Conservation (phyloP, 345 rosid species). For the Brassica rapa region DNA sequence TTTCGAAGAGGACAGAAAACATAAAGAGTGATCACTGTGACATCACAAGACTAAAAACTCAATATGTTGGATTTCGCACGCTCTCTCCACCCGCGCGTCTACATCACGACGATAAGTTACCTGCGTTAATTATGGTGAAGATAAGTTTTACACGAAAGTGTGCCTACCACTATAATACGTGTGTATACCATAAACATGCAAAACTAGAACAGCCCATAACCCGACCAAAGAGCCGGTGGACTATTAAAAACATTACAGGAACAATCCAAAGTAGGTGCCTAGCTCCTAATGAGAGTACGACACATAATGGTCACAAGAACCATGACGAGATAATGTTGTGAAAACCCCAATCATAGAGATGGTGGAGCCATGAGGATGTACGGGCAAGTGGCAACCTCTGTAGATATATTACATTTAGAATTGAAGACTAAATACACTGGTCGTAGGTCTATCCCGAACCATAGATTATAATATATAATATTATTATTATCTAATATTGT, state of each 20-base stretch:
- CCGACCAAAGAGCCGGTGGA: constrained; percentile 41
- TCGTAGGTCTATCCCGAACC: constrained; percentile 41
- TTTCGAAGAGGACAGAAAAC: constrained; percentile 27
- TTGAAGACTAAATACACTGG: constrained; percentile 29
- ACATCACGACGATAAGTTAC: not conserved
- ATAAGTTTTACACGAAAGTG: constrained; percentile 10
- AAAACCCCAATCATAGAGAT: constrained; percentile 38
- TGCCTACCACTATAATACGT: constrained; percentile 38
- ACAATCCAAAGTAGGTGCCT: constrained; percentile 28
- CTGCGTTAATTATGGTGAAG: too few species aligned
- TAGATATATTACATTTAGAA: constrained; percentile 26
- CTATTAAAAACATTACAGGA: constrained; percentile 30
- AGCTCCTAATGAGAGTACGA: not conserved
- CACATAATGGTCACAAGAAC: constrained; percentile 31
- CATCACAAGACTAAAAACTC: constrained; percentile 12
- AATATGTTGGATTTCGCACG: not conserved
- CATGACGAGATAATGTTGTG: constrained; percentile 26
- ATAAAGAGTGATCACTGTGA: constrained; percentile 30
- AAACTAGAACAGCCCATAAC: constrained; percentile 30
- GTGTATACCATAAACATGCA: constrained; percentile 22
- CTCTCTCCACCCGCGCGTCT: not conserved
- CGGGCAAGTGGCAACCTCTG: constrained; percentile 32
- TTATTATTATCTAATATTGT: not conserved
- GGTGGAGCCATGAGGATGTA: constrained; percentile 33
- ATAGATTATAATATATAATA: not conserved